Base-by-base conservation (phyloP, 257 asterid genomes). In the Perilla frutescens region DNA sequence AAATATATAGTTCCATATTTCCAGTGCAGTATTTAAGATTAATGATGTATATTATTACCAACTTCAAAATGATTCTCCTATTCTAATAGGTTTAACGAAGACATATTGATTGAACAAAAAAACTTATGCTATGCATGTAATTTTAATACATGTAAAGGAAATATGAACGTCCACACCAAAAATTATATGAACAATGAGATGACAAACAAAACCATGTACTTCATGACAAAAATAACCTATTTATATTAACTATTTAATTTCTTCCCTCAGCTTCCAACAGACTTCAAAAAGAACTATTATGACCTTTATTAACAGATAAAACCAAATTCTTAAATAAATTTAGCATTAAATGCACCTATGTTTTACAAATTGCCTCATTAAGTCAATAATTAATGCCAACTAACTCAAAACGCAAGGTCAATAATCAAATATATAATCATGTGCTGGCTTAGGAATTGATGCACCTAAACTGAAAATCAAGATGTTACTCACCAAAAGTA, bases 321-420 rank as follows among this genome's bases (percentile, higher is more conserved):
- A 20, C 20, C 62, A 65, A 26, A 68, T 36, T n/a, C 11, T 58
- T 49, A 66, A 32, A 15, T 37, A 39, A 4, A 74, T 36, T 32
- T 0, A 55, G 50, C 76, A 48, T 63, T 62, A 56, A 69, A 73
- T 63, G 66, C 15, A 7, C 70, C 14, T 20, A 53, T 11, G 12
- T 36, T 13, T 41, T 51, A 59, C 56, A 8, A 44, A 60, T 44
- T 14, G 47, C 50, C 29, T 57, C 14, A 54, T 48, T 50, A 58
- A 34, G 54, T 75, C 37, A 62, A 8, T 44, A 65, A 12, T 34
- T 34, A 62, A 59, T 45, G 66, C 14, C 70, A 68, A 53, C 65
- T 53, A 72, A 68, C 66, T 34, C 34, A 32, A 68, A 37, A 44
- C 3, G n/a, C 37, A 51, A 41, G 39, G 7, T 39, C 5, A 8